Base-by-base conservation (phyloP, 305 asterid genomes). In the Solanum hybrid region DNA sequence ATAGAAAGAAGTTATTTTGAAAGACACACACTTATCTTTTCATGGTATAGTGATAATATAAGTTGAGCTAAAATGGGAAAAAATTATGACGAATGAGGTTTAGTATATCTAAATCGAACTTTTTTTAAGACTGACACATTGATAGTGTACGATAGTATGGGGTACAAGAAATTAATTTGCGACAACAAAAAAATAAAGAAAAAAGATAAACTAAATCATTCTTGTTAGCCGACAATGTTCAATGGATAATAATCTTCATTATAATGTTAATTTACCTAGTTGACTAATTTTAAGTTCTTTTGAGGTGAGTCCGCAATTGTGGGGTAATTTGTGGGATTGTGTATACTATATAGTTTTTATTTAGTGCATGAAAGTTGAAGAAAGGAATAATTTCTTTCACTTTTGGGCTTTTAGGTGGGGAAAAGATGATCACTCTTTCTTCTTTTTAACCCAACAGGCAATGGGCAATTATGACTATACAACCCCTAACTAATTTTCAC, bases 311-410 rank as follows among this genome's bases (percentile, higher is more conserved):
- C 87, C 87, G 73, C 73, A 82, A 82, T 82, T 82, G 87, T 82
- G 37, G 86, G 86, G 86, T 42, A 81, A 42, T 81, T 81, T 80
- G 69, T 38, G 37, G 86, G 86, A 81, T 42, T 46, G 20, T 82
- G 11, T 72, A 13, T 27, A 27, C 1, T 31, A 76, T 32, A 37
- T 80, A 24, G n/a, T 60, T 40, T 42, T 79, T 31, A 80, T 82
- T 82, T 82, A 46, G 73, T 82, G 87, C 73, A 46, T 82, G 87
- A 82, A 82, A 82, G 87, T 46, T 82, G 87, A 82, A 82, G 73
- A 46, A 46, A 82, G 87, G 87, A 46, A 82, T 82, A 46, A 82
- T 42, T 16, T 42, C 87, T 46, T 46, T 20, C 87, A 82, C 87
- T 82, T 82, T 82, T 36, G 87, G 37, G 26, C 27, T 29, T 82